phyloP scores from a whole-genome alignment of 208 protist species.

The Blastocrithidia nonstop region DNA sequence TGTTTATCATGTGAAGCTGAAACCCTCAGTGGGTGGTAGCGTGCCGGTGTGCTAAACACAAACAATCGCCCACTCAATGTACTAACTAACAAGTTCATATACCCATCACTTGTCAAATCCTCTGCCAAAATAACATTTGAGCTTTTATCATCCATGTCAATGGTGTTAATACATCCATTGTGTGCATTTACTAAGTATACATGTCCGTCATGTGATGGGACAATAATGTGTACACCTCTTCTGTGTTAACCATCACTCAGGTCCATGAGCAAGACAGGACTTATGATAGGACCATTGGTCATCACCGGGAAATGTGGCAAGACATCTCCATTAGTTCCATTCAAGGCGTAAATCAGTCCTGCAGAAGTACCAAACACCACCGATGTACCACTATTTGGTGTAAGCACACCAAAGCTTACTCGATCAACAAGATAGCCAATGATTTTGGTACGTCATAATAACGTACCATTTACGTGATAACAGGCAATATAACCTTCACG shows the following conservation, averaged over 20 bases:
- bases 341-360: slow-evolving; percentile 74
- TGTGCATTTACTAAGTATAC: slow-evolving; percentile 73
- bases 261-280: slow-evolving; percentile 48
- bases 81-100: slow-evolving; percentile 80
- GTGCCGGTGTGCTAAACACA: slow-evolving; percentile 51
- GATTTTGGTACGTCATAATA: slow-evolving; percentile 56
- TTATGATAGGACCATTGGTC: slow-evolving; percentile 56
- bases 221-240: slow-evolving; percentile 31
- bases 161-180: slow-evolving; percentile 62
- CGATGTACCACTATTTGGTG: slow-evolving; percentile 79
- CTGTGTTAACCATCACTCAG: slow-evolving; percentile 9
- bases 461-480: slow-evolving; percentile 41
- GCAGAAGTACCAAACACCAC: slow-evolving; percentile 67
- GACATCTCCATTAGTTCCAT: slow-evolving; percentile 29
- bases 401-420: slow-evolving; percentile 78
- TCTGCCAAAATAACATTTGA: slow-evolving; percentile 81
- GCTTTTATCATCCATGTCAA: slow-evolving; percentile 85
- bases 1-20: too few relatives aligned
- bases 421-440: slow-evolving; percentile 37
- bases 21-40: slow-evolving; percentile 57
- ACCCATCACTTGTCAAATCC: slow-evolving; percentile 82
- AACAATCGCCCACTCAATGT: slow-evolving; percentile 81
- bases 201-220: slow-evolving; percentile 76
- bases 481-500: slow-evolving; percentile 74
- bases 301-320: slow-evolving; percentile 58